Evolutionary conservation across 371 early-diverging fungal genomes (phyloP).

Genomic region (Funneliformis caledonium): DNA sequence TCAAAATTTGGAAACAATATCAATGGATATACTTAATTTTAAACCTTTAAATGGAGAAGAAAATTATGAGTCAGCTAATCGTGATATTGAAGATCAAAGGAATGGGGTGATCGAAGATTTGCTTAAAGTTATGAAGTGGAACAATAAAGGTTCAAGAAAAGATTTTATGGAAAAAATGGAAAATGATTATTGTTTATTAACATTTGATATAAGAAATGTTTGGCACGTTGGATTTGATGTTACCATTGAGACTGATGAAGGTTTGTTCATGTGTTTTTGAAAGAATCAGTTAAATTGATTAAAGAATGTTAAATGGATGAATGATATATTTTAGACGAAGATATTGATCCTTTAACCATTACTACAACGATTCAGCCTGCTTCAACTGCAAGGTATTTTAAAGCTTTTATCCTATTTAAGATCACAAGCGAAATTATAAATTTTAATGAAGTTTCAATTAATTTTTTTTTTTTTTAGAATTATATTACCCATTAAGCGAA

Average conservation of each 20-base stretch:
- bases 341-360: constrained; percentile 44
- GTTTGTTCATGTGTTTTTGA: constrained; percentile 37
- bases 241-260: constrained; percentile 66
- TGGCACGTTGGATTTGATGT: constrained; percentile 77
- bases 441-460: background rate
- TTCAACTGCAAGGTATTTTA: constrained; percentile 52
- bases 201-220: constrained; percentile 79
- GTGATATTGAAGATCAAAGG: background rate
- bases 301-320: background rate
- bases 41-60: constrained; percentile 44
- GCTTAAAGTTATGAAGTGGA: constrained; percentile 41
- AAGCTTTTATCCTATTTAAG: constrained; percentile 41
- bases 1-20: constrained; percentile 64
- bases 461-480: constrained; percentile 52
- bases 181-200: constrained; percentile 72
- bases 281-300: too few species aligned
- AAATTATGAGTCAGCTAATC: constrained; percentile 36
- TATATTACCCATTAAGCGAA: constrained; percentile 69
- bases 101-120: constrained; percentile 43
- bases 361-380: constrained; percentile 58
- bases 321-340: background rate
- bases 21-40: constrained; percentile 69
- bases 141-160: constrained; percentile 44
- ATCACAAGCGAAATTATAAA: constrained; percentile 48
- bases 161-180: constrained; percentile 41